Percentiles rank a stretch among this genome's conserved stretches.
These are phyloP conservation scores for Cryptosporidium baileyi DNA, from an alignment of 169 alveolate species.

Conservation along the genomic window DNA sequence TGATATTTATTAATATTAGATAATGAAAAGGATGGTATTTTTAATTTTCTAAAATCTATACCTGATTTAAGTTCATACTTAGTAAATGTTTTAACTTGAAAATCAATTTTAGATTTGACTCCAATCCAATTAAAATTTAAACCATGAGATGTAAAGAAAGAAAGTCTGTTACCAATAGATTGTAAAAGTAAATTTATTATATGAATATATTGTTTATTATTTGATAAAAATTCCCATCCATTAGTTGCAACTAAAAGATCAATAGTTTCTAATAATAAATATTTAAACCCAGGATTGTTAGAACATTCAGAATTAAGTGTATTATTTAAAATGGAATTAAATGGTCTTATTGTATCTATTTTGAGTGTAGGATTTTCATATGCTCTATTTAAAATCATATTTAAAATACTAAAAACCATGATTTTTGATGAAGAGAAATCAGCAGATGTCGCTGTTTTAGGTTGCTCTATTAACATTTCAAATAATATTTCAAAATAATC, in stretches of 20 bases:
- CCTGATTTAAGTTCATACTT: constrained; percentile 23
- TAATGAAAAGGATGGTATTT: constrained; percentile 7
- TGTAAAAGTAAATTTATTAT: constrained; percentile 9
- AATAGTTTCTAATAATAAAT: constrained; percentile 17
- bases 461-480: constrained; percentile 44
- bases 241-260: constrained; percentile 56
- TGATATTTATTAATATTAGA: background rate
- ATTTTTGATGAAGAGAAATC: constrained; percentile 64
- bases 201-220: constrained; percentile 12
- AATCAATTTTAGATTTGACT: constrained; percentile 2
- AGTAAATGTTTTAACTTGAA: constrained; percentile 13
- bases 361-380: constrained; percentile 15
- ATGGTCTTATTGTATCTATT: constrained; percentile 48
- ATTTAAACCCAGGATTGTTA: constrained; percentile 58
- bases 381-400: constrained; percentile 41
- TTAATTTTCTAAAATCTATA: background rate
- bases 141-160: background rate
- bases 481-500: constrained; percentile 31
- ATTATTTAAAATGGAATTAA: constrained; percentile 47
- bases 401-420: constrained; percentile 36
- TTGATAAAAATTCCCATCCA: constrained; percentile 32
- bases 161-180: constrained; percentile 55
- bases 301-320: constrained; percentile 62
- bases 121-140: constrained; percentile 32
- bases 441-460: constrained; percentile 31